A percentile compares a stretch with the other conserved stretches of the same genome.
Conservation (phyloP, 1,284 basidiomycete species). For the Tilletia indica region DNA sequence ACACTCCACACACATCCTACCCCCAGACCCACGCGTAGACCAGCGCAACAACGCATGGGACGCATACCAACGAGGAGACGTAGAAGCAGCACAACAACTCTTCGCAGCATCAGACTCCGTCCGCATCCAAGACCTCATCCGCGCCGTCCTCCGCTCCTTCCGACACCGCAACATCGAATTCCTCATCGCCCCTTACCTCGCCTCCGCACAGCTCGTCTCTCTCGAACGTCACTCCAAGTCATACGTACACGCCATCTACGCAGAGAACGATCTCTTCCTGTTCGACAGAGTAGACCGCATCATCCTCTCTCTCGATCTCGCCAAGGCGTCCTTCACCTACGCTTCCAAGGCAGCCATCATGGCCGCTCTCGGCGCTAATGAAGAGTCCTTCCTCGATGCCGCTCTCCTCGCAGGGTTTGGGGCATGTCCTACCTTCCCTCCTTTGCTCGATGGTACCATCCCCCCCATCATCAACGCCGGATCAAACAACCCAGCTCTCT, state of each 20-base stretch:
- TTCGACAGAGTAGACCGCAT: conserved; percentile 83
- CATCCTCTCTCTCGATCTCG: conserved; percentile 72
- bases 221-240: conserved; percentile 86
- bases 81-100: conserved; percentile 77
- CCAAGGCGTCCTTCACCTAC: conserved; percentile 68
- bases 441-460: conserved; percentile 62
- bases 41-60: conserved; percentile 50
- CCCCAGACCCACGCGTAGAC: conserved; percentile 45
- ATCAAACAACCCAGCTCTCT: neutral
- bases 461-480: neutral
- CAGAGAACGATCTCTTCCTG: conserved; percentile 82
- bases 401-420: conserved; percentile 89
- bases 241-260: conserved; percentile 92
- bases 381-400: conserved; percentile 93
- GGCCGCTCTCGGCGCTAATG: conserved; percentile 70
- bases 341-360: conserved; percentile 78
- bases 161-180: conserved; percentile 94
- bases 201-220: conserved; percentile 89
- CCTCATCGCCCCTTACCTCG: conserved; percentile 88
- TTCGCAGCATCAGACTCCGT: conserved; percentile 72
- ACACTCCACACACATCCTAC: conserved; percentile 43
- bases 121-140: conserved; percentile 73
- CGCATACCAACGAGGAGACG: conserved; percentile 57
- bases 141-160: conserved; percentile 86
- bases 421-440: conserved; percentile 77